A percentile compares a stretch with the other conserved stretches of the same genome.
These are phyloP conservation scores for Malassezia nana DNA, from an alignment of 1,284 basidiomycete genomes.

Conservation along the genomic window DNA sequence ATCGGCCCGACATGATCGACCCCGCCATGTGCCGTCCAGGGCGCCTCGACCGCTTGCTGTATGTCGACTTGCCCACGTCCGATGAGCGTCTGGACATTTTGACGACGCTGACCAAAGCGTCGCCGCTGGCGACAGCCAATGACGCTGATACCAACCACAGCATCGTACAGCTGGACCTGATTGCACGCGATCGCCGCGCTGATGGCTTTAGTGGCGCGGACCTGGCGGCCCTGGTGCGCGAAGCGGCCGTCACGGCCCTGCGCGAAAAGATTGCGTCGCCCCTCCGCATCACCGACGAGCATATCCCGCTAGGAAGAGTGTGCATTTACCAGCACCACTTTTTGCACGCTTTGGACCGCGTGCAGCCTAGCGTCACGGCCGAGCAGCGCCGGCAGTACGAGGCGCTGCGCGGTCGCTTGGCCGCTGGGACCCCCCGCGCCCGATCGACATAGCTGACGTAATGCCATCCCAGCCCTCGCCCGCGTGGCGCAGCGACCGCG, in stretches of 20 bases:
- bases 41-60: constrained; percentile 86
- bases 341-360: constrained; percentile 12
- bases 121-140: constrained; percentile 57
- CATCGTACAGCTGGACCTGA: constrained; percentile 26
- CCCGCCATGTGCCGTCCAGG: constrained; percentile 97
- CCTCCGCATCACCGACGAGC: constrained; percentile 9
- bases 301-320: neutral
- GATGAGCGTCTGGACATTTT: constrained; percentile 73
- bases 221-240: constrained; percentile 41
- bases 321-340: constrained; percentile 15
- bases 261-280: constrained; percentile 50
- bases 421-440: constrained; percentile 2
- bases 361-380: constrained; percentile 15
- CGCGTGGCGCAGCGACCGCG: neutral
- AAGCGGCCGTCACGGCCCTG: constrained; percentile 78
- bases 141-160: constrained; percentile 51
- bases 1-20: constrained; percentile 97
- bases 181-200: constrained; percentile 27
- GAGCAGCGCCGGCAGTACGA: constrained; percentile 18
- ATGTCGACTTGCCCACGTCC: constrained; percentile 76
- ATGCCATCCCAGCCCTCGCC: neutral
- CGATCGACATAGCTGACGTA: neutral
- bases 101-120: constrained; percentile 56
- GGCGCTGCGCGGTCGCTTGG: constrained; percentile 9
- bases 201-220: constrained; percentile 46